Conservation (phyloP, 2,329 filamentous ascomycete genomes). For the Diaporthe sp. region DNA sequence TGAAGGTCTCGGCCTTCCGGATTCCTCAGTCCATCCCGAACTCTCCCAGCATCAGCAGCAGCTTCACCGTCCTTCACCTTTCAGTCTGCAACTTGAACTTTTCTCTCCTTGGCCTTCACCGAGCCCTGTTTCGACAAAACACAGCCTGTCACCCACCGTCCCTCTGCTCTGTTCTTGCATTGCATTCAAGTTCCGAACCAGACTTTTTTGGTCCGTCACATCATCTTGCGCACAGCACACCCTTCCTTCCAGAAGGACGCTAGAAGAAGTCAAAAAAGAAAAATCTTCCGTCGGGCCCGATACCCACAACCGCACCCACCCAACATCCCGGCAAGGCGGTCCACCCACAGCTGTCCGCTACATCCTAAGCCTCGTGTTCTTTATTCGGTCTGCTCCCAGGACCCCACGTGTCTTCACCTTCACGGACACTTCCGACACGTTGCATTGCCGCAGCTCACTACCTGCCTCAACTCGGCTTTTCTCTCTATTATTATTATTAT, state of each 20-base stretch:
- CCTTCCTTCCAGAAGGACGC: slow-evolving; percentile 37
- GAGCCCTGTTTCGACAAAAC: not conserved
- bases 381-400: not conserved
- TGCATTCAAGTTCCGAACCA: slow-evolving; percentile 9
- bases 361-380: slow-evolving; percentile 1
- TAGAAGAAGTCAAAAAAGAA: slow-evolving; percentile 35
- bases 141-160: not conserved
- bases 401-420: slow-evolving; percentile 23
- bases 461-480: not conserved
- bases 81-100: not conserved
- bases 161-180: slow-evolving; percentile 2
- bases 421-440: not conserved
- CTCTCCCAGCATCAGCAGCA: slow-evolving; percentile 28
- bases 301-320: slow-evolving; percentile 26
- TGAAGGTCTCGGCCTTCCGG: slow-evolving; percentile 33
- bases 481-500: not conserved
- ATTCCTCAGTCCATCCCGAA: not conserved
- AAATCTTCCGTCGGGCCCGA: slow-evolving; percentile 23
- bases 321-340: slow-evolving; percentile 26
- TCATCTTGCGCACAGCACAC: not conserved
- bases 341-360: slow-evolving; percentile 21
- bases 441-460: not conserved
- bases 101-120: slow-evolving; percentile 1
- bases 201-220: slow-evolving; percentile 16
- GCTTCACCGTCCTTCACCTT: slow-evolving; percentile 29